These are phyloP conservation scores for Fallopia convolvulus DNA, from an alignment of 148 eudicot genomes.

Conservation along the genomic window DNA sequence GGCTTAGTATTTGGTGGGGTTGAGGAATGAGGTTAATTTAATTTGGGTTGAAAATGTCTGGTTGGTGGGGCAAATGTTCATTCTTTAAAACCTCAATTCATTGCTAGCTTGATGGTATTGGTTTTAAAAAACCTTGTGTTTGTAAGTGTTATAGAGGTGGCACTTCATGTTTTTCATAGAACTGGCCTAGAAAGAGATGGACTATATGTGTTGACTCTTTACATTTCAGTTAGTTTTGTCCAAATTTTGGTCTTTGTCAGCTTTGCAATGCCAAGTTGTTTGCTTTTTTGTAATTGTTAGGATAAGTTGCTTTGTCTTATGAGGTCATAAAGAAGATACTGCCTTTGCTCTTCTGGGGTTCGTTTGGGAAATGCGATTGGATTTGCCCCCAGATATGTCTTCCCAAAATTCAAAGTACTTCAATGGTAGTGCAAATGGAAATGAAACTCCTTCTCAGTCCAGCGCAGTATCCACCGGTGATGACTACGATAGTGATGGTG, in stretches of 20 bases:
- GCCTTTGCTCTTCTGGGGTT: conserved; percentile 3
- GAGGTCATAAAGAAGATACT: not conserved
- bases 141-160: not conserved
- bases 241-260: not conserved
- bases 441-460: conserved; percentile 63
- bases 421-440: conserved; percentile 59
- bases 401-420: conserved; percentile 62
- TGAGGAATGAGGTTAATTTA: conserved; percentile 2
- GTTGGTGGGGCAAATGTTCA: not conserved
- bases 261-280: not conserved
- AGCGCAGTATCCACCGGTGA: conserved; percentile 59
- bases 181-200: not conserved
- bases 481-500: conserved; percentile 91
- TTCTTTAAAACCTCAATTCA: not conserved
- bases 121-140: not conserved
- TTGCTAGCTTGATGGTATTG: not conserved
- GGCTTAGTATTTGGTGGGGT: not conserved
- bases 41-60: not conserved
- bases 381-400: conserved; percentile 44
- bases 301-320: not conserved
- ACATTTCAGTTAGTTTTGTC: not conserved
- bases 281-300: not conserved
- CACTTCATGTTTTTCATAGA: not conserved
- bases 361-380: conserved; percentile 40
- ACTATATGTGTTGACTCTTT: conserved; percentile 4